Evolutionary conservation across 495 filamentous ascomycete genomes (phyloP).

Genomic region (Penicillium soppii): DNA sequence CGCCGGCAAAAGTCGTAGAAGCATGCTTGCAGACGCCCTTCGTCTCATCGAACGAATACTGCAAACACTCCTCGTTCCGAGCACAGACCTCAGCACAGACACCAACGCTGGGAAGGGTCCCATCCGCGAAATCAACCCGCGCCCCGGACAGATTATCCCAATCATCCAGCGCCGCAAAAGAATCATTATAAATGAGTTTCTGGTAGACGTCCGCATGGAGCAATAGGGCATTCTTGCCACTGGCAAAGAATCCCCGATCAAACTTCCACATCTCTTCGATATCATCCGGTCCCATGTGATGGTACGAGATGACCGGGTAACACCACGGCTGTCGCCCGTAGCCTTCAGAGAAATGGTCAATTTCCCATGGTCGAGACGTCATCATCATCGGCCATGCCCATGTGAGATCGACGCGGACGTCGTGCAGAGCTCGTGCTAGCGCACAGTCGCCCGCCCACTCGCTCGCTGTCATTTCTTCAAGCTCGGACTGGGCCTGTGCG

Average conservation of each 20-base stretch:
- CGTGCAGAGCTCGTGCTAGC: conserved; percentile 39
- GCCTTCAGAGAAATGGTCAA: conserved; percentile 41
- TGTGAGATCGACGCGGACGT: conserved; percentile 30
- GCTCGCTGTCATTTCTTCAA: conserved; percentile 28
- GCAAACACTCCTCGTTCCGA: conserved; percentile 38
- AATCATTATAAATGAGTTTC: conserved; percentile 22
- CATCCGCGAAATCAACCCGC: conserved; percentile 18
- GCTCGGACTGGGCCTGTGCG: conserved; percentile 13
- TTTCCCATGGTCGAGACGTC: conserved; percentile 30
- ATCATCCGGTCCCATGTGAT: conserved; percentile 45
- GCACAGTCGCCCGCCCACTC: conserved; percentile 41
- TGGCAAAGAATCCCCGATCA: conserved; percentile 44
- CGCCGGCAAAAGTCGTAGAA: conserved; percentile 28
- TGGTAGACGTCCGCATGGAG: conserved; percentile 37
- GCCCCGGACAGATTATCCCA: conserved; percentile 36
- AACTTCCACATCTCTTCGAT: conserved; percentile 44
- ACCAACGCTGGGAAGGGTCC: conserved; percentile 22
- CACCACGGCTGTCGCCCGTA: conserved; percentile 48
- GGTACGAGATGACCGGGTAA: conserved; percentile 47
- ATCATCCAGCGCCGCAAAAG: conserved; percentile 17
- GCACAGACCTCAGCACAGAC: conserved; percentile 38
- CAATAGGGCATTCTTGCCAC: conserved; percentile 29
- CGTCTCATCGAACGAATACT: conserved; percentile 36
- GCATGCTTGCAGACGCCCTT: conserved; percentile 31
- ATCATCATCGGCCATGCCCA: conserved; percentile 44